Evolutionary conservation across 805 yeast species (phyloP), one percentile per base, ranked within the genome.

Genomic region (Myxozyma lipomycoides): DNA sequence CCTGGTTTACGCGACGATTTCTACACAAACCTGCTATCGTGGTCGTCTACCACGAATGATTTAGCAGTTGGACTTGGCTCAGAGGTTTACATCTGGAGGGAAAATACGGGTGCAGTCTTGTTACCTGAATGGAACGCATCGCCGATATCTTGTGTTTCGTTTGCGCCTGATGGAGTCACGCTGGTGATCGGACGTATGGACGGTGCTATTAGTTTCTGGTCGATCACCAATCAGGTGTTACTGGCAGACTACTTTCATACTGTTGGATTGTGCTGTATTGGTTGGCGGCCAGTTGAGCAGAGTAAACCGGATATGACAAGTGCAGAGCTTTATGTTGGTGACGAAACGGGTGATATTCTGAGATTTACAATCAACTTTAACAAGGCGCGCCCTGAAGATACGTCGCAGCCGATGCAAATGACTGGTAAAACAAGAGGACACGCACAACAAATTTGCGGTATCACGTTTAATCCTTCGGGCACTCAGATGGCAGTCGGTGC

Each of bases 401-500:
- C 43, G 15, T 18, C 22, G 21, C 45, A 38, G 9, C 23, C 44
- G 17, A 7, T 28, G 32, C 55, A 53, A 30, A 19, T 46, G 30
- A n/a, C 26, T 6, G 52, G 49, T 22, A 43, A 40, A 37, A 52
- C 49, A 1, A 48, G 48, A 17, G 65, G 62, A 24, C 66, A 61
- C 32, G 44, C 32, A 22, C 66, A 62, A 40, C 64, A 61, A 40
- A 60, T 61, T 6, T 62, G 65, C 48, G 66, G 65, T 46, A 75
- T 87, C 17, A 81, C 86, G 3, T 64, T 87, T 15, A 81, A 78
- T 55, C 67, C 70, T 3, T 78, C 77, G 46, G 68, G 70, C 22
- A 69, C 72, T 1, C 82, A 83, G 48, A 61, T 86, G 32, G 89
- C 95, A 0, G 76, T 86, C 6, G 96, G 96, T 0, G 86, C 88